These are phyloP conservation scores for Chaetomium sp. DNA, from an alignment of 2,329 filamentous ascomycete genomes.

Conservation along the genomic window DNA sequence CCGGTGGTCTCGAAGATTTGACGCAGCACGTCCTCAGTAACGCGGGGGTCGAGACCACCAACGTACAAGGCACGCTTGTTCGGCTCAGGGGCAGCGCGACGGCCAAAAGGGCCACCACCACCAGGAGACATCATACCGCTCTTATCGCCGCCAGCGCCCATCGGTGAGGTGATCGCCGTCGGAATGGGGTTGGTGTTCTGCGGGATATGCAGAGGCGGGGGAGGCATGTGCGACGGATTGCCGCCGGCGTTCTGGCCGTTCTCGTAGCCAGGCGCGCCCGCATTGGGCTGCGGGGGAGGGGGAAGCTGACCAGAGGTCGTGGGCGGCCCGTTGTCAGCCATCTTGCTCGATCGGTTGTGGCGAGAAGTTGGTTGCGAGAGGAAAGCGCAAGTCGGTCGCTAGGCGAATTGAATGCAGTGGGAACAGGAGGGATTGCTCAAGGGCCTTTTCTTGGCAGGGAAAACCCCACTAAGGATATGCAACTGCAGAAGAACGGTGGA, in stretches of 20 bases:
- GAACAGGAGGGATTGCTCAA: conserved; percentile 19
- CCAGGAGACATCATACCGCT: conserved; percentile 74
- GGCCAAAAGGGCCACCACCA: conserved; percentile 71
- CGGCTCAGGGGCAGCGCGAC: conserved; percentile 90
- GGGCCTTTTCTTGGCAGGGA: conserved; percentile 14
- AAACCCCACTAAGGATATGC: conserved; percentile 18
- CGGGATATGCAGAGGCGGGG: conserved; percentile 86
- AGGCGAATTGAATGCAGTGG: background rate
- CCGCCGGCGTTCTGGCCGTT: conserved; percentile 65
- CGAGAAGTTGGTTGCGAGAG: conserved; percentile 12
- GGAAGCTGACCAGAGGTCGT: conserved; percentile 60
- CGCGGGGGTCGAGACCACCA: conserved; percentile 86
- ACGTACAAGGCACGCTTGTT: conserved; percentile 98
- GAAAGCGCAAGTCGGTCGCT: conserved; percentile 12
- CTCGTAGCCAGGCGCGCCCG: conserved; percentile 71
- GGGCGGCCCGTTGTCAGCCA: conserved; percentile 71
- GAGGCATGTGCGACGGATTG: conserved; percentile 74
- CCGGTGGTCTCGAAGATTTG: conserved; percentile 99
- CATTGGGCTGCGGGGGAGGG: conserved; percentile 59
- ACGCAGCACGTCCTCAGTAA: conserved; percentile 91
- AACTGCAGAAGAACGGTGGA: conserved; percentile 1
- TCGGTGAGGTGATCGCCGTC: conserved; percentile 82
- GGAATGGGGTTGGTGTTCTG: conserved; percentile 95
- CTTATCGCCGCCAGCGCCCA: conserved; percentile 57
- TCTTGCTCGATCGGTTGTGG: conserved; percentile 36